Evolutionary conservation across 1,284 basidiomycete genomes (phyloP), one percentile per base, ranked within the genome.

Genomic region (Taiwanofungus camphoratus): DNA sequence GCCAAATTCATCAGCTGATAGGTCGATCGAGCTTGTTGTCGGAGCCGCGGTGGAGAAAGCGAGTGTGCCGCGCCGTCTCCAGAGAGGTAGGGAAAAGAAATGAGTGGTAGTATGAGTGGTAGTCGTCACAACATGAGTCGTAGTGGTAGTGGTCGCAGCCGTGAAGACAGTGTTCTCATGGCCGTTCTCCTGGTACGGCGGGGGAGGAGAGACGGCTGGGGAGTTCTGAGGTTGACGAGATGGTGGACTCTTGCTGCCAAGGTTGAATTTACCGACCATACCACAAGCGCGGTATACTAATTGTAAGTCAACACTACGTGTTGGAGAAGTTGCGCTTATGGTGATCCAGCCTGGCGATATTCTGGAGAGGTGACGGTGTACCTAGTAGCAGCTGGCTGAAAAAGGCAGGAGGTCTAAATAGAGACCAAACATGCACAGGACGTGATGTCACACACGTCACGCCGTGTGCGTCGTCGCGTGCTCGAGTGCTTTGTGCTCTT

Each of bases 21-120:
- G 49, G 31, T 50, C 48, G 29, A 53, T 46, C 22, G 45, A 44
- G 23, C 50, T 42, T 27, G 46, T 40, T 19, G 52, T 38, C 23
- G 61, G 20, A 59, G 54, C 22, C 58, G 56, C 24, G 63, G 58
- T 37, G 59, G 50, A 42, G 38, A 48, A 47, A 16, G 46, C 46
- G 5, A 41, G 49, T 12, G 50, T 39, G 29, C 32, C 48, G 51
- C 75, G 76, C 52, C 75, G 79, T 55, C 69, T 75, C 82, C 81
- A 83, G 45, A 73, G 67, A 15, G 82, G 78, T 21, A 80, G 59
- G 27, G 82, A 77, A 59, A 85, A 78, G 64, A 84, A 78, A 61
- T 78, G 76, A 31, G 76, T 71, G 35, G 66, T 69, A 12, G 64
- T 68, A 15, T 70, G 67, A 0, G 74, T 72, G 1, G 73, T 73